phyloP scores from a whole-genome alignment of 805 yeast species.

The Starmera amethionina region DNA sequence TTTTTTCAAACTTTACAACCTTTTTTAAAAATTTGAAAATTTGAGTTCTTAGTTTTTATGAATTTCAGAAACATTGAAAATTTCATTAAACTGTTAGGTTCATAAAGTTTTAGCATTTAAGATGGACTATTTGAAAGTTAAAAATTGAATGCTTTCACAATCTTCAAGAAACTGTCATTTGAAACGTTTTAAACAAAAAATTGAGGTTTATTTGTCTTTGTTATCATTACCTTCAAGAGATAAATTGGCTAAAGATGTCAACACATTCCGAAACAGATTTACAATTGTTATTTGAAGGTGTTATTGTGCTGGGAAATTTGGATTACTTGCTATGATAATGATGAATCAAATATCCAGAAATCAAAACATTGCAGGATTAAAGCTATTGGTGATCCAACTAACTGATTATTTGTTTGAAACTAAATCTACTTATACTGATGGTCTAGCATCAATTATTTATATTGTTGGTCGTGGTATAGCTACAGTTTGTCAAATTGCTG shows the following conservation, averaged over 20 bases:
- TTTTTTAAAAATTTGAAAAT: no score
- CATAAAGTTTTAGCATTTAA: no score
- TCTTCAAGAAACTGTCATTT: no score
- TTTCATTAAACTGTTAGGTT: no score
- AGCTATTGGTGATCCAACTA: slow-evolving; percentile 93
- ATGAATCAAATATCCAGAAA: slow-evolving; percentile 55
- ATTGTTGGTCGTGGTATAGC: slow-evolving; percentile 92
- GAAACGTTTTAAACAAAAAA: no score
- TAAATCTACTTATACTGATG: slow-evolving; percentile 93
- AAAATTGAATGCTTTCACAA: no score
- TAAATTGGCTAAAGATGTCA: slow-evolving; percentile 76
- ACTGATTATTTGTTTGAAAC: slow-evolving; percentile 79
- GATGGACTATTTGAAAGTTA: no score
- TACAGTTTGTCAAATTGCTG: slow-evolving; percentile 95
- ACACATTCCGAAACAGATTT: slow-evolving; percentile 61
- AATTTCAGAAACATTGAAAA: no score
- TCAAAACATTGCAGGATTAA: slow-evolving; percentile 48
- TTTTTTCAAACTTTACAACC: no score
- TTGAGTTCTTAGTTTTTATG: no score
- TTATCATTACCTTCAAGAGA: slow-evolving; percentile 70
- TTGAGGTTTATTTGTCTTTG: slow-evolving; percentile 52
- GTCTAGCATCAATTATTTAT: slow-evolving; percentile 87
- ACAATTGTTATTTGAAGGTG: slow-evolving; percentile 47
- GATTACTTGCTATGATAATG: slow-evolving; percentile 71
- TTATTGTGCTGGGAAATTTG: slow-evolving; percentile 75